A percentile compares a stretch with the other conserved stretches of the same genome.
These are phyloP conservation scores for Pachysandra terminalis DNA, from an alignment of 164 flowering plant genomes.

Conservation along the genomic window DNA sequence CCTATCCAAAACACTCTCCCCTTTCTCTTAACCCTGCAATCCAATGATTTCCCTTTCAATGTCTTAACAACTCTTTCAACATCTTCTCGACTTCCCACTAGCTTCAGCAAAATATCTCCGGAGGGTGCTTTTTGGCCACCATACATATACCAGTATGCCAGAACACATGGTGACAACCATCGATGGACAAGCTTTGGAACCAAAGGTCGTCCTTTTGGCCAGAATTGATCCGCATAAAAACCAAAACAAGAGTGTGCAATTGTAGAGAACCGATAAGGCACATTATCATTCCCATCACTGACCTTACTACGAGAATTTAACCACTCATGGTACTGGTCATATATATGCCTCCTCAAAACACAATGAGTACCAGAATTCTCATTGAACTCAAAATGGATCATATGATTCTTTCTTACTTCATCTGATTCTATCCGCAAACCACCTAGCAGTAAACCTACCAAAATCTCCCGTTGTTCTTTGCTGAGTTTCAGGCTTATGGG, in stretches of 20 bases:
- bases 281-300: constrained; percentile 33
- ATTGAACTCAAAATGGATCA: constrained; percentile 55
- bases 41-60: constrained; percentile 56
- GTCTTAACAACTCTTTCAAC: constrained; percentile 52
- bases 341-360: constrained; percentile 54
- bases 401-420: constrained; percentile 52
- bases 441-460: constrained; percentile 83
- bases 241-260: constrained; percentile 60
- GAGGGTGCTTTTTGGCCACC: constrained; percentile 72
- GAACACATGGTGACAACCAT: constrained; percentile 86
- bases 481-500: constrained; percentile 61
- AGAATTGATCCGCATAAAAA: constrained; percentile 84
- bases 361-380: constrained; percentile 41
- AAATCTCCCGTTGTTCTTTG: constrained; percentile 74
- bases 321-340: constrained; percentile 73
- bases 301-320: constrained; percentile 34
- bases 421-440: constrained; percentile 64
- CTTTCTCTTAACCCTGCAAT: constrained; percentile 68
- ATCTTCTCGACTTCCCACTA: constrained; percentile 60
- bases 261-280: constrained; percentile 56
- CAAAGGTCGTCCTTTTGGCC: constrained; percentile 47
- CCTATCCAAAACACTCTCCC: constrained; percentile 85
- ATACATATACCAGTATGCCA: constrained; percentile 97
- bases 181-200: constrained; percentile 85
- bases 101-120: constrained; percentile 74